Evolutionary conservation across 106 monocot species (phyloP).

Genomic region (Platanthera guangdongensis): DNA sequence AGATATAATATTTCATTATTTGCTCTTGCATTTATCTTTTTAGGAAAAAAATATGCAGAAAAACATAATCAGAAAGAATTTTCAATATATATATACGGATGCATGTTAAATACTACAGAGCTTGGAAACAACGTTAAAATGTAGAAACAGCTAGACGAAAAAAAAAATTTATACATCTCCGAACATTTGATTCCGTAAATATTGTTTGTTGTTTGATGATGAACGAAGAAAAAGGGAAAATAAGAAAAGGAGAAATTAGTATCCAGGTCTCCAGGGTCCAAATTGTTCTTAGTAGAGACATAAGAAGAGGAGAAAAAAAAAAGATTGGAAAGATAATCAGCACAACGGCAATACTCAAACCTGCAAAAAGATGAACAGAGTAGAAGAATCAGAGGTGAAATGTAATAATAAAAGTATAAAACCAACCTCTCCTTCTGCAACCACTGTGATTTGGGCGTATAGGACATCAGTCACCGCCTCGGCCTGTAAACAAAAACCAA

Average conservation of each 20-base stretch:
- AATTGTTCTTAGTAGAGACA: not conserved
- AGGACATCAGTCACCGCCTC: slow-evolving; percentile 77
- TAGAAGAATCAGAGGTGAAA: not conserved
- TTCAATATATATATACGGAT: too few relatives aligned
- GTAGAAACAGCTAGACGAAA: too few relatives aligned
- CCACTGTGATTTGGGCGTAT: slow-evolving; percentile 68
- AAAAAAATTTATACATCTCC: too few relatives aligned
- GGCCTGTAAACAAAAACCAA: slow-evolving; percentile 35
- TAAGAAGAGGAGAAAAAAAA: not conserved
- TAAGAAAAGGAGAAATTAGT: not conserved
- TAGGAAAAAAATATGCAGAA: too few relatives aligned
- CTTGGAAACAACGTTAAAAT: too few relatives aligned
- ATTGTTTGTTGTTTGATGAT: too few relatives aligned
- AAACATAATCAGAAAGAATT: too few relatives aligned
- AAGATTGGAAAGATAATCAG: not conserved
- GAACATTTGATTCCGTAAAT: too few relatives aligned
- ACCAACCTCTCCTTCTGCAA: slow-evolving; percentile 46
- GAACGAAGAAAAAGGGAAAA: too few relatives aligned
- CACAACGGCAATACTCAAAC: not conserved
- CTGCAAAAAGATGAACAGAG: not conserved
- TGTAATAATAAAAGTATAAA: not conserved
- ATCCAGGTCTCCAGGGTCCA: not conserved
- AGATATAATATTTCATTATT: too few relatives aligned
- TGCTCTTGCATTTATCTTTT: too few relatives aligned
- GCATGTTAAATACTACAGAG: too few relatives aligned